Evolutionary conservation across 2,329 filamentous ascomycete genomes (phyloP).

Genomic region (Botryotinia narcissicola): DNA sequence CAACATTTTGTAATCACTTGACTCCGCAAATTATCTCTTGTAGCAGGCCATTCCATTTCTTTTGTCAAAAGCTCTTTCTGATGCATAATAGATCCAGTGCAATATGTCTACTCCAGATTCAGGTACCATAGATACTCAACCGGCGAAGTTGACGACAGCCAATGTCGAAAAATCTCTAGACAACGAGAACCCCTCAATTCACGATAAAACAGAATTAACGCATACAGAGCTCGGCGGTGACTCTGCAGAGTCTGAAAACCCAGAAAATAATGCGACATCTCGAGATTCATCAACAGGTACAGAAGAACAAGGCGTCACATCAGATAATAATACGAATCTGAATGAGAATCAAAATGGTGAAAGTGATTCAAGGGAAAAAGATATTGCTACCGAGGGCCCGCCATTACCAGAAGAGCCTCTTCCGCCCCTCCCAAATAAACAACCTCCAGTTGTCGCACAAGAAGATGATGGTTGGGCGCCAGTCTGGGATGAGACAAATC

Average conservation of each 20-base stretch:
- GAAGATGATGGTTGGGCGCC: slow-evolving; percentile 78
- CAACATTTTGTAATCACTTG: neutral
- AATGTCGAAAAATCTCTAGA: neutral
- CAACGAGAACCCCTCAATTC: neutral
- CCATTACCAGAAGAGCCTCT: slow-evolving; percentile 39
- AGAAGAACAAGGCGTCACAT: slow-evolving; percentile 20
- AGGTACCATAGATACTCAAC: slow-evolving; percentile 15
- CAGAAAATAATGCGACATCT: neutral
- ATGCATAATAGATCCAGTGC: slow-evolving; percentile 21
- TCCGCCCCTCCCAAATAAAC: slow-evolving; percentile 40
- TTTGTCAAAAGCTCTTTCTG: slow-evolving; percentile 21
- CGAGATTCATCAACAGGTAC: neutral
- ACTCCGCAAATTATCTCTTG: neutral
- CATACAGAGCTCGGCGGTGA: neutral
- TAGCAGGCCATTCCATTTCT: slow-evolving; percentile 19
- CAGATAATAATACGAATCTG: slow-evolving; percentile 21
- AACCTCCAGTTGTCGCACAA: slow-evolving; percentile 46
- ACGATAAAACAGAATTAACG: slow-evolving; percentile 12
- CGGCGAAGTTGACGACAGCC: neutral
- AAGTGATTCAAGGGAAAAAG: slow-evolving; percentile 14
- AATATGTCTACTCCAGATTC: slow-evolving; percentile 21
- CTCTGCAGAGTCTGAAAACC: neutral
- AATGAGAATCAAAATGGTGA: slow-evolving; percentile 25
- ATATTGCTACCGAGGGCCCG: slow-evolving; percentile 21
- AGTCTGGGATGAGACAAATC: slow-evolving; percentile 67